Evolutionary conservation across 306 rosid species (phyloP).

Genomic region (Casuarina glauca): DNA sequence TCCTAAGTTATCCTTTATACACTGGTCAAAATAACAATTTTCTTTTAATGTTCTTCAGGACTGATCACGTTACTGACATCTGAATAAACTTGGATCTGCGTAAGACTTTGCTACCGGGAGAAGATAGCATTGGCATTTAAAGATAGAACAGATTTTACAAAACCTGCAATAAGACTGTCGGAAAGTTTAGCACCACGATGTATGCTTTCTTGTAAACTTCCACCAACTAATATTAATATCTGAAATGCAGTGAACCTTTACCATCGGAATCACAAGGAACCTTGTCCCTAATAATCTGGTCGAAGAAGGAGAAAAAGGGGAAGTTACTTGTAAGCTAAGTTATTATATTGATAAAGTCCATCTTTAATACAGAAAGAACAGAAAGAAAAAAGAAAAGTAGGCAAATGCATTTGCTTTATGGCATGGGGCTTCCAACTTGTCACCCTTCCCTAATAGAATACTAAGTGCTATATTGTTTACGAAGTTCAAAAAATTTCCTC

Average conservation of each 20-base stretch:
- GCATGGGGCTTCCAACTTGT: slow-evolving; percentile 14
- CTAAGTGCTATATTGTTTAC: slow-evolving; percentile 32
- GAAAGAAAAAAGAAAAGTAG: neutral
- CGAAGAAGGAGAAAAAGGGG: neutral
- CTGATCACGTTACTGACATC: slow-evolving; percentile 7
- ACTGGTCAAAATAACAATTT: too few species aligned
- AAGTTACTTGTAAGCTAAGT: neutral
- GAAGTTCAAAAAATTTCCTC: slow-evolving; percentile 38
- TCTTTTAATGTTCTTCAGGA: too few species aligned
- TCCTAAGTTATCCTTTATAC: too few species aligned
- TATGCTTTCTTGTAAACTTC: slow-evolving; percentile 5
- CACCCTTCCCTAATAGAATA: slow-evolving; percentile 21
- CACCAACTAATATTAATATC: slow-evolving; percentile 9
- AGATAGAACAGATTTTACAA: slow-evolving; percentile 21
- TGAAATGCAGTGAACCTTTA: slow-evolving; percentile 31
- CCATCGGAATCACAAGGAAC: neutral
- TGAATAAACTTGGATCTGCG: slow-evolving; percentile 18
- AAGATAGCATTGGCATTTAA: slow-evolving; percentile 11
- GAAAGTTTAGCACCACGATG: slow-evolving; percentile 14
- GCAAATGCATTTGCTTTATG: slow-evolving; percentile 24
- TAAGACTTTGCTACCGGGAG: slow-evolving; percentile 3
- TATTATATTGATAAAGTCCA: slow-evolving; percentile 11
- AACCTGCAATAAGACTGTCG: slow-evolving; percentile 6
- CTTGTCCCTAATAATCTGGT: neutral
- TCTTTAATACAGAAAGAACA: slow-evolving; percentile 6